A percentile compares a stretch with the other conserved stretches of the same genome.
phyloP scores from a whole-genome alignment of 257 asterid genomes.

The Datura wrightii region DNA sequence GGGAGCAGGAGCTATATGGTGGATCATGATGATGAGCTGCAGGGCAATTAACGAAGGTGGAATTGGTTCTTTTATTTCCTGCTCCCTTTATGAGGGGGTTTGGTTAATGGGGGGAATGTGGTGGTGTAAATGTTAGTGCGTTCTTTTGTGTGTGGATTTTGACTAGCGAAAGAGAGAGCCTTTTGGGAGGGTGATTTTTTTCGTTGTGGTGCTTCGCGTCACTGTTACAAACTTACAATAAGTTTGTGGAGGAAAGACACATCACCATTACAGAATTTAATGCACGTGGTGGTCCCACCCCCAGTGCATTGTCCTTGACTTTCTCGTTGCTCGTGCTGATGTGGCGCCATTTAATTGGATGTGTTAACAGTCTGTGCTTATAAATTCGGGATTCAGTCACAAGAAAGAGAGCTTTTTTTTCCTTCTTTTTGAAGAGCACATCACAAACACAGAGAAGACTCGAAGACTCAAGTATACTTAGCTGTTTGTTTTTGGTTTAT shows the following conservation, averaged over 20 bases:
- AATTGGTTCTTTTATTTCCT: constrained; percentile 39
- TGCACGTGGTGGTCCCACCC: constrained; percentile 39
- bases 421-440: background rate
- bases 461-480: background rate
- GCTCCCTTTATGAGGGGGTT: constrained; percentile 7
- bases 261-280: constrained; percentile 57
- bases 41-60: constrained; percentile 38
- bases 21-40: constrained; percentile 45
- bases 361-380: background rate
- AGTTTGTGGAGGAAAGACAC: constrained; percentile 43
- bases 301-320: constrained; percentile 30
- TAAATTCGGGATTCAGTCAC: background rate
- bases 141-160: constrained; percentile 30
- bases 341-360: background rate
- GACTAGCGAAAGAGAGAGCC: constrained; percentile 37
- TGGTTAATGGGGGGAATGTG: constrained; percentile 27
- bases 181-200: constrained; percentile 17
- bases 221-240: constrained; percentile 2
- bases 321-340: constrained; percentile 24
- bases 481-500: background rate
- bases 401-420: background rate
- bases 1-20: constrained; percentile 47
- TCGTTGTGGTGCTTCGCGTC: constrained; percentile 21
- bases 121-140: constrained; percentile 18
- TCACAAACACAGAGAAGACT: constrained; percentile 6